phyloP scores from a whole-genome alignment of 495 filamentous ascomycete species.

The Apiosordaria backusii region DNA sequence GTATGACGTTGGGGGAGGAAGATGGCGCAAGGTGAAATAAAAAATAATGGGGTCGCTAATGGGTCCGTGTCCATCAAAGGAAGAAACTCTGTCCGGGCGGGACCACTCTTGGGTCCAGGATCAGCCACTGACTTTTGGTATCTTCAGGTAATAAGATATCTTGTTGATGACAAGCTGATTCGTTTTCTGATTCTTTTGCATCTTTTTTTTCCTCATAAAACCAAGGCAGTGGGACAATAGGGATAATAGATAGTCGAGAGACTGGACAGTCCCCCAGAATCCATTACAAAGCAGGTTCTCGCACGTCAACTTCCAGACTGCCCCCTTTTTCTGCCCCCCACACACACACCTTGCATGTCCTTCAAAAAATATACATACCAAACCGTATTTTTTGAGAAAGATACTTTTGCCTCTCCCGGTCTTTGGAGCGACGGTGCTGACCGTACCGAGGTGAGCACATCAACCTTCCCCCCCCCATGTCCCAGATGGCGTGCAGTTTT shows the following conservation, averaged over 20 bases:
- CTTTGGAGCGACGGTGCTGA: background rate
- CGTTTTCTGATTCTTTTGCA: no score
- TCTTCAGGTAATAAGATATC: background rate
- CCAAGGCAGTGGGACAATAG: background rate
- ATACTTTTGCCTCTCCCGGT: background rate
- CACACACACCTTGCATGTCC: background rate
- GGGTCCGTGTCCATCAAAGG: background rate
- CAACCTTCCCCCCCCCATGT: background rate
- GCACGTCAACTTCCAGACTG: background rate
- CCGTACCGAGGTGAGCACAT: background rate
- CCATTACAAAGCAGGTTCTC: background rate
- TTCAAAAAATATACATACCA: background rate
- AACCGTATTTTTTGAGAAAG: background rate
- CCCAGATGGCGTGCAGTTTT: background rate
- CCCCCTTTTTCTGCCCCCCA: background rate
- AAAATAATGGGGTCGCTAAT: conserved; percentile 29
- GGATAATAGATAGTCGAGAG: background rate
- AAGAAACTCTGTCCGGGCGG: background rate
- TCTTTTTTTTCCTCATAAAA: background rate
- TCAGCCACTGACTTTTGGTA: background rate
- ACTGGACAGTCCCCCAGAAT: background rate
- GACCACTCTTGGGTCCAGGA: background rate
- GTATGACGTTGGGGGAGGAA: conserved; percentile 40
- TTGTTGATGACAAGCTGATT: background rate
- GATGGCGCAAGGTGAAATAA: conserved; percentile 36